Evolutionary conservation across 2,329 filamentous ascomycete species (phyloP).

Genomic region (Aureobasidium sp.): DNA sequence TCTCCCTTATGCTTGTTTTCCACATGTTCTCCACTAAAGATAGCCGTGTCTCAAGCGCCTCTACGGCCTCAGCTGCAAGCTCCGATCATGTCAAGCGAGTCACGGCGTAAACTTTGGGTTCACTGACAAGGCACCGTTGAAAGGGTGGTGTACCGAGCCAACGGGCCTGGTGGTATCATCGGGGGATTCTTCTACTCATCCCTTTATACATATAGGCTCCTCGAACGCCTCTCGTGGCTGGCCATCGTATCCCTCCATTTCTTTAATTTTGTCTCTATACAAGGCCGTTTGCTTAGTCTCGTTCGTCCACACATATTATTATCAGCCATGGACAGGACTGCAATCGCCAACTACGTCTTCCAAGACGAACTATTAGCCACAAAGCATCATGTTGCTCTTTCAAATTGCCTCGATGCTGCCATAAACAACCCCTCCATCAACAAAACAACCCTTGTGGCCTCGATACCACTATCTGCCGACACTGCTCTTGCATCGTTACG

Average conservation of each 20-base stretch:
- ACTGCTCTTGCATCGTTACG: constrained; percentile 21
- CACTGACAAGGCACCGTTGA: constrained; percentile 7
- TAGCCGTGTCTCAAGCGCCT: constrained; percentile 9
- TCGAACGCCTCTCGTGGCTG: neutral
- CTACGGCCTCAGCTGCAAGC: constrained; percentile 2
- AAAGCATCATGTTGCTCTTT: neutral
- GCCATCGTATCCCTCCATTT: neutral
- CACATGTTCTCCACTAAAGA: constrained; percentile 5
- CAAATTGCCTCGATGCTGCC: neutral
- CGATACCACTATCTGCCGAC: constrained; percentile 6
- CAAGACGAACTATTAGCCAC: neutral
- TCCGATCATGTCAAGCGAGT: constrained; percentile 4
- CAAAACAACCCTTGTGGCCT: constrained; percentile 5
- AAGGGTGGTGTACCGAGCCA: constrained; percentile 5
- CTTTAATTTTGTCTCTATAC: neutral
- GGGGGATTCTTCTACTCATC: neutral
- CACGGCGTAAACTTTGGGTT: constrained; percentile 4
- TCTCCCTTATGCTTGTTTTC: constrained; percentile 1
- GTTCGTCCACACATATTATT: neutral
- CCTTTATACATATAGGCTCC: constrained; percentile 2
- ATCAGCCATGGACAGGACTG: constrained; percentile 4
- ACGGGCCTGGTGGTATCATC: neutral
- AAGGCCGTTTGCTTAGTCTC: neutral
- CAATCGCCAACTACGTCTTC: neutral
- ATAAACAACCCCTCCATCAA: neutral